A percentile compares a stretch with the other conserved stretches of the same genome.
Conservation (phyloP, 129 eudicot species). For the Apium graveolens region DNA sequence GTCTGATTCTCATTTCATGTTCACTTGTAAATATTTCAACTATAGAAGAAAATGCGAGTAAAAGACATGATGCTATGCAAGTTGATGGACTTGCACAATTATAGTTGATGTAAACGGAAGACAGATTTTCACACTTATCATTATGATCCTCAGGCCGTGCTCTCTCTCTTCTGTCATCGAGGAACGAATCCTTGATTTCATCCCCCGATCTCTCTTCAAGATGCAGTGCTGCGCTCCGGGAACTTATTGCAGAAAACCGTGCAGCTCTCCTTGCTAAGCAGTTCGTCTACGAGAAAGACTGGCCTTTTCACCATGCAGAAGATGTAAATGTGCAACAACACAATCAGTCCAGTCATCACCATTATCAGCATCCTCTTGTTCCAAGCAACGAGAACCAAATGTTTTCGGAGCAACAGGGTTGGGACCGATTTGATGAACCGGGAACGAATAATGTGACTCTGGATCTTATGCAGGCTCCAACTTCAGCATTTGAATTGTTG, state of each 20-base stretch:
- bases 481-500: constrained; percentile 19
- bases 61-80: no score
- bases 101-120: not conserved
- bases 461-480: constrained; percentile 28
- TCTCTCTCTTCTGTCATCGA: constrained; percentile 81
- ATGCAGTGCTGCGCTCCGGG: constrained; percentile 53
- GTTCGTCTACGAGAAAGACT: constrained; percentile 14
- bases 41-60: no score
- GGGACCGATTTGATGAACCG: constrained; percentile 2
- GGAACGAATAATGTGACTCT: constrained; percentile 3
- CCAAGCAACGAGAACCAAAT: constrained; percentile 21
- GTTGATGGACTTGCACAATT: not conserved
- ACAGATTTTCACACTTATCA: constrained; percentile 15
- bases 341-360: not conserved
- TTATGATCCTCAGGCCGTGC: constrained; percentile 24
- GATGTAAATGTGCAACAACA: constrained; percentile 10
- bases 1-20: not conserved
- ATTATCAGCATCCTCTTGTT: not conserved
- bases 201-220: constrained; percentile 42
- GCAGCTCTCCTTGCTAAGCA: constrained; percentile 27
- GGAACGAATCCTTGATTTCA: constrained; percentile 18
- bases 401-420: constrained; percentile 15
- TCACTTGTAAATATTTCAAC: not conserved
- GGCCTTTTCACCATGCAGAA: constrained; percentile 9
- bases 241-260: constrained; percentile 53